phyloP scores from a whole-genome alignment of 192 early-diverging fungal genomes.

The Rhizophagus sp. region DNA sequence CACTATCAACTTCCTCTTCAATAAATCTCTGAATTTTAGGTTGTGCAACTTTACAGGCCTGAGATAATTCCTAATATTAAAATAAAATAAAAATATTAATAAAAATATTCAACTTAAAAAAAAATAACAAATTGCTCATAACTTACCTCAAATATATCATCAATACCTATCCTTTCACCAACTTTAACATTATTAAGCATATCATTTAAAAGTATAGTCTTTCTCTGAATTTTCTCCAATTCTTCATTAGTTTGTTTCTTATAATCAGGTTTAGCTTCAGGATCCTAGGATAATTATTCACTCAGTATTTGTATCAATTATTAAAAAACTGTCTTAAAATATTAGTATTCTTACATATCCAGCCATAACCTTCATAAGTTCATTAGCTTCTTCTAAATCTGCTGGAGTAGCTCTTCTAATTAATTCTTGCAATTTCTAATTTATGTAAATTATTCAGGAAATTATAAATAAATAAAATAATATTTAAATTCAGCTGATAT shows the following conservation, averaged over 20 bases:
- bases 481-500: not conserved
- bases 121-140: not conserved
- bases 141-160: slow-evolving; percentile 52
- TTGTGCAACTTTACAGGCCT: slow-evolving; percentile 68
- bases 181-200: slow-evolving; percentile 73
- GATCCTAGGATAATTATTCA: slow-evolving; percentile 41
- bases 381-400: slow-evolving; percentile 94
- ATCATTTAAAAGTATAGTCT: slow-evolving; percentile 74
- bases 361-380: slow-evolving; percentile 97
- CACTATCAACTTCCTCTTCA: slow-evolving; percentile 69
- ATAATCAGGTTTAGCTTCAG: slow-evolving; percentile 77
- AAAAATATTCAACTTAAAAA: not conserved
- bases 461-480: not conserved
- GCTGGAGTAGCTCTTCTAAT: slow-evolving; percentile 91
- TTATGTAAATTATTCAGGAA: not conserved
- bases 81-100: not conserved
- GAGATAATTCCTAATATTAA: slow-evolving; percentile 59
- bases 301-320: not conserved
- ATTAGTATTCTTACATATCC: slow-evolving; percentile 76
- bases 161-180: slow-evolving; percentile 47
- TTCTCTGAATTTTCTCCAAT: slow-evolving; percentile 78
- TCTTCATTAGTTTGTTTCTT: slow-evolving; percentile 80
- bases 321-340: slow-evolving; percentile 33
- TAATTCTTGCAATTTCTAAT: slow-evolving; percentile 92
- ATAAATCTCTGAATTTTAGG: slow-evolving; percentile 75